Percentiles rank a stretch among this genome's conserved stretches.
Evolutionary conservation across 164 flowering plant species (phyloP).

Genomic region (Piper longum): DNA sequence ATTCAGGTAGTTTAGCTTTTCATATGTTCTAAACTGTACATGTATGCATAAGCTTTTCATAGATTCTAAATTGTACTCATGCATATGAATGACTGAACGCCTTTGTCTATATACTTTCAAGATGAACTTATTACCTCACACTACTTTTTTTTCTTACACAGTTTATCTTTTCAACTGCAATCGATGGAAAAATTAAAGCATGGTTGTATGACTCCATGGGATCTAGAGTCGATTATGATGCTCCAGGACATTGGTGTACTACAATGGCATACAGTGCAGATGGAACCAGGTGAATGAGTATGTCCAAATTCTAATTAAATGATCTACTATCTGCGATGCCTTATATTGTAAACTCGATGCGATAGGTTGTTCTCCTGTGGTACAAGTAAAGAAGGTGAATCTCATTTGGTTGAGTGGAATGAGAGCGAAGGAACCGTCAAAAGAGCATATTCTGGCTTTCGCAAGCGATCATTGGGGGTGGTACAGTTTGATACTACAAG

Average conservation of each 20-base stretch:
- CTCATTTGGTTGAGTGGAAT: constrained; percentile 17
- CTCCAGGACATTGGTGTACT: constrained; percentile 64
- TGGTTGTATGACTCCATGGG: constrained; percentile 69
- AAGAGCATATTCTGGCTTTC: constrained; percentile 18
- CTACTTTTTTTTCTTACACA: constrained; percentile 9
- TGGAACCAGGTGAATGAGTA: constrained; percentile 42
- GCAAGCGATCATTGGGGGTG: constrained; percentile 18
- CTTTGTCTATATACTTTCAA: background rate
- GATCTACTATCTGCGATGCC: background rate
- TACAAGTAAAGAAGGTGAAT: constrained; percentile 18
- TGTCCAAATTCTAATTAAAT: background rate
- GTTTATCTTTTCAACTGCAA: constrained; percentile 71
- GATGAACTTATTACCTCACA: too few relatives aligned
- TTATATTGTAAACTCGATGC: background rate
- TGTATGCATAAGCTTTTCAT: background rate
- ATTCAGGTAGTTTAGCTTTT: constrained; percentile 31
- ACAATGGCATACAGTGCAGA: constrained; percentile 72
- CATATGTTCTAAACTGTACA: background rate
- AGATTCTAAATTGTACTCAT: background rate
- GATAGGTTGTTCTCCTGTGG: constrained; percentile 15
- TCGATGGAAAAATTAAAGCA: constrained; percentile 74
- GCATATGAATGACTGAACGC: background rate
- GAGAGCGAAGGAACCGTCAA: constrained; percentile 15
- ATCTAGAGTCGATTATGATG: constrained; percentile 74
- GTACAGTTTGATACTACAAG: constrained; percentile 17